Evolutionary conservation across 2,329 filamentous ascomycete genomes (phyloP).

Genomic region (Exophiala calicioides): DNA sequence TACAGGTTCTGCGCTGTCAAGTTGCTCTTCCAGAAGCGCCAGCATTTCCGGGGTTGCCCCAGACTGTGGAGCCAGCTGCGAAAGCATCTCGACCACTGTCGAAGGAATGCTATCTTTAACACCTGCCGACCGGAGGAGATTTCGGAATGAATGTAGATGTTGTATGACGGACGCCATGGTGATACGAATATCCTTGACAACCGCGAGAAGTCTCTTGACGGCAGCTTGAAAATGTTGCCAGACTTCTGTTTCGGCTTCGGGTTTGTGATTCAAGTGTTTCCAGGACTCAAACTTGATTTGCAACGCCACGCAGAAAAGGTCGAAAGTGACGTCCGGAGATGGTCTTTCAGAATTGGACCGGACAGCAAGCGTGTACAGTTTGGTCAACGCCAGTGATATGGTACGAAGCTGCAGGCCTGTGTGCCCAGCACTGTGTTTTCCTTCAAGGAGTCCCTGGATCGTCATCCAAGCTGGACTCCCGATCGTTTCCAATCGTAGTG

Average conservation of each 20-base stretch:
- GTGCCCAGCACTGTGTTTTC: constrained; percentile 41
- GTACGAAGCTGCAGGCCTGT: constrained; percentile 47
- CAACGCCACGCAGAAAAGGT: constrained; percentile 41
- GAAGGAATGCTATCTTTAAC: constrained; percentile 5
- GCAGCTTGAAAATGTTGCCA: constrained; percentile 46
- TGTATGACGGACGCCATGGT: not conserved
- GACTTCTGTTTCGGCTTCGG: constrained; percentile 45
- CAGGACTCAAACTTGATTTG: constrained; percentile 46
- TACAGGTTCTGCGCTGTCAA: not conserved
- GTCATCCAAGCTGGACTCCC: constrained; percentile 41
- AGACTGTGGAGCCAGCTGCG: not conserved
- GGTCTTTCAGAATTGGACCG: constrained; percentile 3
- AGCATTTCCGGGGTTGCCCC: constrained; percentile 4
- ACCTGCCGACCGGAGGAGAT: constrained; percentile 2
- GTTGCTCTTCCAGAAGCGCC: constrained; percentile 11
- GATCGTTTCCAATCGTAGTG: constrained; percentile 17
- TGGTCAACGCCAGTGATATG: constrained; percentile 42
- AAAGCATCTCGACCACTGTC: constrained; percentile 12
- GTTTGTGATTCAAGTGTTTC: constrained; percentile 44
- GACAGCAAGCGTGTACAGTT: constrained; percentile 19
- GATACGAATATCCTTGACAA: not conserved
- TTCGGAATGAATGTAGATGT: constrained; percentile 5
- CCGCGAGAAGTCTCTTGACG: constrained; percentile 30
- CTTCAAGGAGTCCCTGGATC: constrained; percentile 39
- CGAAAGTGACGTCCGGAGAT: constrained; percentile 2